Evolutionary conservation across 768 basidiomycete genomes (phyloP).

Genomic region (Tylopilus sp.): DNA sequence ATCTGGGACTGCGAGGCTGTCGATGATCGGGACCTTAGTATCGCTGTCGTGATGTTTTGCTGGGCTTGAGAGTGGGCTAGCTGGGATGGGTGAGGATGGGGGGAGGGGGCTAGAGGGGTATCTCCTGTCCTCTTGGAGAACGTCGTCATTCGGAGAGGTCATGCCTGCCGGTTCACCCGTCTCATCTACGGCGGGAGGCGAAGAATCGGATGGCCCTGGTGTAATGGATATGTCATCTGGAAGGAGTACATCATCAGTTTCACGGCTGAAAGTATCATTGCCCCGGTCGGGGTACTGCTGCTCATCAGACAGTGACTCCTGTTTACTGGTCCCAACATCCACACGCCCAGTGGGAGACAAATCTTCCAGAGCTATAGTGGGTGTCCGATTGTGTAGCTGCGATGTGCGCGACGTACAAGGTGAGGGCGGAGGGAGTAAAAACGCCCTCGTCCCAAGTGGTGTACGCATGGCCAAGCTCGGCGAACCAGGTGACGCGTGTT

Average conservation of each 20-base stretch:
- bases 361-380: background rate
- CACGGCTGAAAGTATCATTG: slow-evolving; percentile 27
- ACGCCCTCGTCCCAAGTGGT: slow-evolving; percentile 18
- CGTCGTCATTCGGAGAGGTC: slow-evolving; percentile 1
- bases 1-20: slow-evolving; percentile 7
- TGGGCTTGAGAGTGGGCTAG: slow-evolving; percentile 43
- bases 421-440: slow-evolving; percentile 26
- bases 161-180: slow-evolving; percentile 17
- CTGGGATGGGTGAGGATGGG: slow-evolving; percentile 59
- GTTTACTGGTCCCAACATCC: background rate
- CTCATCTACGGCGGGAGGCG: background rate
- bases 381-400: background rate
- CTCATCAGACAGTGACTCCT: background rate
- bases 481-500: slow-evolving; percentile 8
- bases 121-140: slow-evolving; percentile 24
- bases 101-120: slow-evolving; percentile 49
- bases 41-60: background rate
- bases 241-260: slow-evolving; percentile 39
- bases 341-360: background rate
- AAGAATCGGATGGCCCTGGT: slow-evolving; percentile 14
- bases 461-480: slow-evolving; percentile 8
- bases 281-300: slow-evolving; percentile 13
- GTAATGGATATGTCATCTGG: slow-evolving; percentile 42
- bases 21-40: slow-evolving; percentile 19
- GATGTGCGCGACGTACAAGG: slow-evolving; percentile 17